Evolutionary conservation across 305 asterid genomes (phyloP).

Genomic region (Fraxinus sp.): DNA sequence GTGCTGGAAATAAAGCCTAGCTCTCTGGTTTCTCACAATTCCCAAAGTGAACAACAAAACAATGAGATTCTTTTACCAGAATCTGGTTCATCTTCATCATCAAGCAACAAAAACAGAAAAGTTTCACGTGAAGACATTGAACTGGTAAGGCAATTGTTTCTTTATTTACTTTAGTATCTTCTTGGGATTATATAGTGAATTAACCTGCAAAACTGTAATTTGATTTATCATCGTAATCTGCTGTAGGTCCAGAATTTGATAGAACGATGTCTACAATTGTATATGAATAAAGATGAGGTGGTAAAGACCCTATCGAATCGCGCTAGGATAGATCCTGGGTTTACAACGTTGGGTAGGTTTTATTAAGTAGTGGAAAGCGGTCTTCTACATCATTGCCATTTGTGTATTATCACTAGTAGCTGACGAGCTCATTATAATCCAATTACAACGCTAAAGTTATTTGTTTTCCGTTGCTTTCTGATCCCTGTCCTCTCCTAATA

Average conservation of each 20-base stretch:
- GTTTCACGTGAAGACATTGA: constrained; percentile 96
- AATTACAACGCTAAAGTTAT: background rate
- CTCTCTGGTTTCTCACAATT: constrained; percentile 54
- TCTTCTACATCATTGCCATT: background rate
- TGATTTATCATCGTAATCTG: constrained; percentile 1
- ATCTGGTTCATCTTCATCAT: constrained; percentile 76
- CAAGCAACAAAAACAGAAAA: constrained; percentile 74
- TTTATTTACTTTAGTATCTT: background rate
- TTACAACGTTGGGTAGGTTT: constrained; percentile 77
- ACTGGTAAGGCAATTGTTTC: constrained; percentile 51
- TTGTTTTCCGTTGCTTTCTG: background rate
- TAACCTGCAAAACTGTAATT: background rate
- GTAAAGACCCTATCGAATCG: constrained; percentile 89
- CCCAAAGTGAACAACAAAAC: constrained; percentile 58
- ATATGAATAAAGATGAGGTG: constrained; percentile 90
- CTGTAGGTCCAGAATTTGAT: constrained; percentile 84
- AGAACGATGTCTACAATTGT: constrained; percentile 85
- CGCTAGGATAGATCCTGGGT: constrained; percentile 96
- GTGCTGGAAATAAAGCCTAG: constrained; percentile 57
- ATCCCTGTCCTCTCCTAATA: constrained; percentile 14
- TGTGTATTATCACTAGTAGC: background rate
- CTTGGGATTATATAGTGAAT: background rate
- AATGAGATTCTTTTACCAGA: constrained; percentile 69
- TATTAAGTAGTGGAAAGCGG: background rate
- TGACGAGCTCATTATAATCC: background rate